These are phyloP conservation scores for Coniochaeta hoffmannii DNA, from an alignment of 2,329 filamentous ascomycete species.

Conservation along the genomic window DNA sequence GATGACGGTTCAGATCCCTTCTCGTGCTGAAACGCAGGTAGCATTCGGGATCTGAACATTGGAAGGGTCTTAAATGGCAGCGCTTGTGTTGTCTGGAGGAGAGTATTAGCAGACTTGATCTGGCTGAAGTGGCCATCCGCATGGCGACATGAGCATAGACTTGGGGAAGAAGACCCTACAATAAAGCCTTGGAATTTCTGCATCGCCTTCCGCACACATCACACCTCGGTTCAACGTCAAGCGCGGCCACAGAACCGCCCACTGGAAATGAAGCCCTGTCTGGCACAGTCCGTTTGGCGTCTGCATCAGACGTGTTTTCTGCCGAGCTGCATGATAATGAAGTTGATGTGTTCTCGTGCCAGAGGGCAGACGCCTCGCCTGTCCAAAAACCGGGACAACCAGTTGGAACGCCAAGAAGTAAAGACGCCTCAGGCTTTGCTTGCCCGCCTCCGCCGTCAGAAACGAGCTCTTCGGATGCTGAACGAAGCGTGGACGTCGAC, in stretches of 20 bases:
- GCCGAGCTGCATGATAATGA: background rate
- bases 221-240: background rate
- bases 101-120: background rate
- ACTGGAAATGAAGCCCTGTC: background rate
- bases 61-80: background rate
- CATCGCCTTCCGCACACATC: background rate
- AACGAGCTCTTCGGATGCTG: background rate
- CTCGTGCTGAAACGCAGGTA: background rate
- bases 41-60: background rate
- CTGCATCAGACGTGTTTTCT: background rate
- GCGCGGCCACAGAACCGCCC: background rate
- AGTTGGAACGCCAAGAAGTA: background rate
- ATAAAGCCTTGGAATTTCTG: background rate
- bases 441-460: background rate
- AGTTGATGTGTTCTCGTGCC: background rate
- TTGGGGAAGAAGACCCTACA: background rate
- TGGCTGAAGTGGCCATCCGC: no score
- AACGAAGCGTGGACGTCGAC: background rate
- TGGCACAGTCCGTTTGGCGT: no score
- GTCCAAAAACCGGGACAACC: background rate
- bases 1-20: constrained; percentile 2
- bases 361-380: background rate
- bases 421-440: background rate
- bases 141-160: background rate
- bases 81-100: constrained; percentile 3